Base-by-base conservation (phyloP, 441 rosid species). In the Melastoma candidum region DNA sequence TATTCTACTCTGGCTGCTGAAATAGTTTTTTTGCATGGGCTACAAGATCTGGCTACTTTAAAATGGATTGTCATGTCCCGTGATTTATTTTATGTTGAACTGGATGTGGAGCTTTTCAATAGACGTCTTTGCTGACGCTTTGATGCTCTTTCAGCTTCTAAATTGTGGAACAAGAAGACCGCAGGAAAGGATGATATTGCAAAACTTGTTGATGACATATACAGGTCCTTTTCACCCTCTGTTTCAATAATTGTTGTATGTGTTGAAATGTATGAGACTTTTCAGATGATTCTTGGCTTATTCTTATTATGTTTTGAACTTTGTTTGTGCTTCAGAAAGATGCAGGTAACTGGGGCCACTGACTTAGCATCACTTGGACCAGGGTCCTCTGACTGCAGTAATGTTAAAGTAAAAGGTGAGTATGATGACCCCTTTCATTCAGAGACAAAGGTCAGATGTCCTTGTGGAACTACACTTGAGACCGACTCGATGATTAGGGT, bases 301-400 rank as follows among this genome's bases (percentile, higher is more conserved):
- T 39, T 26, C 12, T 48, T 41, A 63, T 51, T 14, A 45, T 43
- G 4, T 47, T 13, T 60, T 57, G 41, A 29, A 27, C 22, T 17
- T 17, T 17, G 22, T 7, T 11, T n/a, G 26, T 56, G 12, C 10
- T 58, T 49, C 77, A 94, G 97, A 67, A 94, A 94, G 76, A 83
- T 85, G 95, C 96, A 85, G 79, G 85, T 77, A 47, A 76, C 95
- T 55, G 96, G 89, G 66, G 96, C 95, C 63, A 66, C 81, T 54
- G 99, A 87, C 68, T 77, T 83, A 67, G 95, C 95, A 59, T 82
- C 97, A 54, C 87, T 82, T 75, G 92, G 77, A 48, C 94, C 70
- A 65, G 84, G 70, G 53, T 75, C 71, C 59, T 70, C 90, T 58
- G 90, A 87, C 55, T 75, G 82, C 67, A 77, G 79, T 71, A 80